phyloP scores from a whole-genome alignment of 805 yeast genomes.

The Priceomyces castillae region DNA sequence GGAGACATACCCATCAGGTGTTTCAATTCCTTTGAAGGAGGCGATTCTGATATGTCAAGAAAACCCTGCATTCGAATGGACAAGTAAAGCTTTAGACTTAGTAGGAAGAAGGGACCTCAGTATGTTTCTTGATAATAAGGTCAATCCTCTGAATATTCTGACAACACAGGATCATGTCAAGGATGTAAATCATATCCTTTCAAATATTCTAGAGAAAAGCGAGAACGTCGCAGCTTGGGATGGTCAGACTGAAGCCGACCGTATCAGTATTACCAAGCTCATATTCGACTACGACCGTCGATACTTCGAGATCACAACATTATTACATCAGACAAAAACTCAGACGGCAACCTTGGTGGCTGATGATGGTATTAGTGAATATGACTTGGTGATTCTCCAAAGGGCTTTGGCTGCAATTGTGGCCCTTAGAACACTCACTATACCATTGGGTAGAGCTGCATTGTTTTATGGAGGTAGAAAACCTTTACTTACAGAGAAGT shows the following conservation, averaged over 20 bases:
- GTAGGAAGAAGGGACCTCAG: slow-evolving; percentile 68
- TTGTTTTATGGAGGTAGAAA: slow-evolving; percentile 62
- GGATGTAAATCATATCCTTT: slow-evolving; percentile 43
- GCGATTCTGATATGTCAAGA: slow-evolving; percentile 54
- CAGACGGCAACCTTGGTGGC: slow-evolving; percentile 49
- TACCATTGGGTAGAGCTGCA: slow-evolving; percentile 78
- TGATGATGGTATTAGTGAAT: slow-evolving; percentile 47
- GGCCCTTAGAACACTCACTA: slow-evolving; percentile 68
- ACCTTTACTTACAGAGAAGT: slow-evolving; percentile 82
- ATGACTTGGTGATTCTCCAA: slow-evolving; percentile 53
- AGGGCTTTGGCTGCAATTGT: slow-evolving; percentile 58
- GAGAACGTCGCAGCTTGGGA: slow-evolving; percentile 63
- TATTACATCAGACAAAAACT: slow-evolving; percentile 66
- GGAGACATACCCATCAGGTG: slow-evolving; percentile 73
- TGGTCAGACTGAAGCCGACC: slow-evolving; percentile 66
- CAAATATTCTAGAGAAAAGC: slow-evolving; percentile 32
- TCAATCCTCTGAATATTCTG: slow-evolving; percentile 8
- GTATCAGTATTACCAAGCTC: slow-evolving; percentile 62
- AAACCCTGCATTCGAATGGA: slow-evolving; percentile 49
- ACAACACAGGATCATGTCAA: slow-evolving; percentile 9
- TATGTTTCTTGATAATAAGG: slow-evolving; percentile 21
- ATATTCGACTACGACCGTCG: slow-evolving; percentile 79
- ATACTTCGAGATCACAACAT: slow-evolving; percentile 68
- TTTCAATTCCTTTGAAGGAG: slow-evolving; percentile 64
- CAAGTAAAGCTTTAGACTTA: slow-evolving; percentile 46